Conservation (phyloP, 176 grass and related monocot species). For the Tillandsia leiboldiana region DNA sequence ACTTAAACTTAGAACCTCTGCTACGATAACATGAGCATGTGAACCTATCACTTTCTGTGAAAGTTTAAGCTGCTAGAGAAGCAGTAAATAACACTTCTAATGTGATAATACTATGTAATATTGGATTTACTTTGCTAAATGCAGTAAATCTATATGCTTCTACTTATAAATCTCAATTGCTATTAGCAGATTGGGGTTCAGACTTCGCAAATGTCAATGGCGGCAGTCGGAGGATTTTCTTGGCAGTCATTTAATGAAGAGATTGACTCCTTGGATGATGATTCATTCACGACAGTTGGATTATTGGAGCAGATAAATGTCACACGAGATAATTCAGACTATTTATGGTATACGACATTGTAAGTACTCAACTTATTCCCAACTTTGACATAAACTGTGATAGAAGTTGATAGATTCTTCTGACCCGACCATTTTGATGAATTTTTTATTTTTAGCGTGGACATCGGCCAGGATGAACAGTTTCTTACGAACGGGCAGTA, state of each 20-base stretch:
- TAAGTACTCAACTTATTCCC: constrained; percentile 32
- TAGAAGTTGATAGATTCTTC: background rate
- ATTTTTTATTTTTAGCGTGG: constrained; percentile 39
- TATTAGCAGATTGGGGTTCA: constrained; percentile 66
- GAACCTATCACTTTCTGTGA: no score
- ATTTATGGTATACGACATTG: constrained; percentile 94
- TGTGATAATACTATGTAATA: no score
- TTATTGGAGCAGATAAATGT: constrained; percentile 93
- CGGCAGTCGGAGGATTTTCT: constrained; percentile 60
- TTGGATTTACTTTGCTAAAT: background rate
- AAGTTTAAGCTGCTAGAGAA: no score
- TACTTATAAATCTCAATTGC: background rate
- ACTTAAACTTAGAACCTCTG: no score
- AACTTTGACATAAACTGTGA: background rate
- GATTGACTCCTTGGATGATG: constrained; percentile 51
- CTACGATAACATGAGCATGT: no score
- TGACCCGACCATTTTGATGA: constrained; percentile 11
- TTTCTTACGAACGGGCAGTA: constrained; percentile 52
- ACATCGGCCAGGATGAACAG: constrained; percentile 54
- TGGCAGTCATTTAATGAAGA: constrained; percentile 86
- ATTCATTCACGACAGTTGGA: constrained; percentile 54
- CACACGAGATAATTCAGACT: constrained; percentile 90
- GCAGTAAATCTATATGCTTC: background rate
- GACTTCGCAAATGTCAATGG: constrained; percentile 81
- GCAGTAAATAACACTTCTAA: no score